These are phyloP conservation scores for Hymenotorrendiella dingleyae DNA, from an alignment of 2,329 filamentous ascomycete genomes.

Conservation along the genomic window DNA sequence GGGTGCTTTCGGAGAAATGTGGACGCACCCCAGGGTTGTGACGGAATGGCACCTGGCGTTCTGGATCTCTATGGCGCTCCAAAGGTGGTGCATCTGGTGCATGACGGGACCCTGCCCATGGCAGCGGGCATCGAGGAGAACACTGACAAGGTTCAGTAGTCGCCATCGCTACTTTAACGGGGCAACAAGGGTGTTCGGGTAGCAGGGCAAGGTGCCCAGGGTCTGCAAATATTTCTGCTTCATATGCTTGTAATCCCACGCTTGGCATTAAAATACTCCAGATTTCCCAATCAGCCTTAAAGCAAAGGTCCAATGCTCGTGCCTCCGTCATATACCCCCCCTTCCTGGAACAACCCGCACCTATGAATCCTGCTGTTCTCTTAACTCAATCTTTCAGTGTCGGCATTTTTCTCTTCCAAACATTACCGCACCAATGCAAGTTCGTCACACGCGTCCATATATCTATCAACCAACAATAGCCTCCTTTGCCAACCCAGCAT, in stretches of 20 bases:
- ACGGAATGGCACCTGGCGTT: background rate
- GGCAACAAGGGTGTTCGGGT: slow-evolving; percentile 21
- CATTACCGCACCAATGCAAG: slow-evolving; percentile 24
- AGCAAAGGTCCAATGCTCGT: slow-evolving; percentile 27
- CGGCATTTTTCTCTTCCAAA: slow-evolving; percentile 21
- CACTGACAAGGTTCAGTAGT: slow-evolving; percentile 16
- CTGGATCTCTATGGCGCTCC: background rate
- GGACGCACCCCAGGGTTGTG: slow-evolving; percentile 4
- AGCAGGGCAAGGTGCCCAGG: slow-evolving; percentile 21
- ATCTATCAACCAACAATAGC: slow-evolving; percentile 19
- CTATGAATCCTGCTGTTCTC: slow-evolving; percentile 11
- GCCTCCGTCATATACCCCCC: slow-evolving; percentile 26
- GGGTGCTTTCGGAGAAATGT: slow-evolving; percentile 13
- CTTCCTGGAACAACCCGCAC: slow-evolving; percentile 18
- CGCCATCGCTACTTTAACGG: slow-evolving; percentile 18
- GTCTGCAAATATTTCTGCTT: slow-evolving; percentile 20
- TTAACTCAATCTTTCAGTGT: slow-evolving; percentile 6
- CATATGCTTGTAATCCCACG: slow-evolving; percentile 18
- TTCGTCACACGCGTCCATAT: slow-evolving; percentile 12
- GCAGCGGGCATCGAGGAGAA: slow-evolving; percentile 10
- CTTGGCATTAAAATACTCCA: slow-evolving; percentile 27
- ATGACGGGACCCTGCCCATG: background rate
- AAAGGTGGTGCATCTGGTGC: too few relatives aligned
- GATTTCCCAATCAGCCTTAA: slow-evolving; percentile 32
- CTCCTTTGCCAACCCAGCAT: slow-evolving; percentile 15